Conservation (phyloP, 2,329 filamentous ascomycete species). For the Microascus cirrosus region DNA sequence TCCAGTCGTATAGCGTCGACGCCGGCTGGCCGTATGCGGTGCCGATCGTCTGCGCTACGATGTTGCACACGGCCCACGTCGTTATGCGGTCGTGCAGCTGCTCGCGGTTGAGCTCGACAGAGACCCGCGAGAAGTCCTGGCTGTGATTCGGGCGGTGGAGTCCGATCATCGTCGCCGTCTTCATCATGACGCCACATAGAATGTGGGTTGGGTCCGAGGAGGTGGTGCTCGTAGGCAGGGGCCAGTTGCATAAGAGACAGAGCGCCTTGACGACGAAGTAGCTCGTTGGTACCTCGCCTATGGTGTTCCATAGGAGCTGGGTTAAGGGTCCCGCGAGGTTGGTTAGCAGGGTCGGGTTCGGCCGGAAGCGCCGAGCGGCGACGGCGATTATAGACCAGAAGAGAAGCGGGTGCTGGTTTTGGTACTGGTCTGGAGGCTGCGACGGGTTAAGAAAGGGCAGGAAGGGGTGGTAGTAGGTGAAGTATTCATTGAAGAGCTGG, state of each 20-base stretch:
- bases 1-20: conserved; percentile 68
- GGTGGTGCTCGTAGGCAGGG: conserved; percentile 69
- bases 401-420: conserved; percentile 65
- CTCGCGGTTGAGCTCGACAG: conserved; percentile 64
- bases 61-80: conserved; percentile 79
- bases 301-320: conserved; percentile 63
- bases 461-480: conserved; percentile 65
- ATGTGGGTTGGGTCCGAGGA: conserved; percentile 74
- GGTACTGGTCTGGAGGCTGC: conserved; percentile 61
- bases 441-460: conserved; percentile 61
- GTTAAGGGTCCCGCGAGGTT: conserved; percentile 59
- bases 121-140: conserved; percentile 70
- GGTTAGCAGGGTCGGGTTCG: conserved; percentile 52
- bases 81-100: conserved; percentile 68
- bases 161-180: conserved; percentile 73
- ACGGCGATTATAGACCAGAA: conserved; percentile 79
- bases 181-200: conserved; percentile 75
- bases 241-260: conserved; percentile 72
- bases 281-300: conserved; percentile 65
- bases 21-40: conserved; percentile 76
- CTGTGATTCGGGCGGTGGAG: conserved; percentile 72
- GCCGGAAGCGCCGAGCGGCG: conserved; percentile 58
- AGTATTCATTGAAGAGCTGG: conserved; percentile 64
- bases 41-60: conserved; percentile 71
- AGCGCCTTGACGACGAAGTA: conserved; percentile 75